Percentiles rank a stretch among this genome's conserved stretches.
Conservation (phyloP, 805 yeast genomes). For the Schwanniomyces pseudopolymorphus region DNA sequence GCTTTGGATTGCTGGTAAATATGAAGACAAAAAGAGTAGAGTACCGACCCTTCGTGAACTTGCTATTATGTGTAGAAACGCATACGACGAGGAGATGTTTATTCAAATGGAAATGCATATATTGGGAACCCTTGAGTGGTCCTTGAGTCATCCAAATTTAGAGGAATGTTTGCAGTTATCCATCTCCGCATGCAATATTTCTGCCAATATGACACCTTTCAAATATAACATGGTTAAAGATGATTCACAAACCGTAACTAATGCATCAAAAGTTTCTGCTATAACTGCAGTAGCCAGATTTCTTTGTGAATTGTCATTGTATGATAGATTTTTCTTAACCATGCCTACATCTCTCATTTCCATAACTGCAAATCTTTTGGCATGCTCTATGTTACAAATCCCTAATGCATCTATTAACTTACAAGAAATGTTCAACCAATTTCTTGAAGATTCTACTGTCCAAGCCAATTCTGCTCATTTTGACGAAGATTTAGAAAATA, state of each 20-base stretch:
- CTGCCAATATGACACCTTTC: conserved; percentile 21
- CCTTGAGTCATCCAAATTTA: conserved; percentile 45
- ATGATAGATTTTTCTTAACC: conserved; percentile 47
- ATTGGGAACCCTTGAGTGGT: conserved; percentile 59
- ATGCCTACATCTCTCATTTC: conserved; percentile 49
- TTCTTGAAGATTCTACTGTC: conserved; percentile 4
- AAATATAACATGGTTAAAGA: conserved; percentile 17
- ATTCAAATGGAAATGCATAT: conserved; percentile 66
- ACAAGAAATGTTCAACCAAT: conserved; percentile 17
- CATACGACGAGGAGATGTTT: conserved; percentile 55
- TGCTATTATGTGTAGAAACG: conserved; percentile 56
- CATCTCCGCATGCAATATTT: conserved; percentile 20
- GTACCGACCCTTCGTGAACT: conserved; percentile 58
- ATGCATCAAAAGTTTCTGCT: conserved; percentile 44
- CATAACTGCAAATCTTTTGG: conserved; percentile 49
- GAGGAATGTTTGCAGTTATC: conserved; percentile 53
- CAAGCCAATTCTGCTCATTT: conserved; percentile 9
- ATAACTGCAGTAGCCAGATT: conserved; percentile 54
- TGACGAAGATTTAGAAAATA: conserved; percentile 41
- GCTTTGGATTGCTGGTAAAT: conserved; percentile 49
- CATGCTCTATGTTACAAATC: conserved; percentile 53
- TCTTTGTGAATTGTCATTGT: conserved; percentile 53
- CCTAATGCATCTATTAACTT: conserved; percentile 42
- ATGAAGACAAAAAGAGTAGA: conserved; percentile 59
- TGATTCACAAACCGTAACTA: conserved; percentile 9